A percentile compares a stretch with the other conserved stretches of the same genome.
Evolutionary conservation across 2,329 filamentous ascomycete species (phyloP).

Genomic region (Thielaviopsis cerberus): DNA sequence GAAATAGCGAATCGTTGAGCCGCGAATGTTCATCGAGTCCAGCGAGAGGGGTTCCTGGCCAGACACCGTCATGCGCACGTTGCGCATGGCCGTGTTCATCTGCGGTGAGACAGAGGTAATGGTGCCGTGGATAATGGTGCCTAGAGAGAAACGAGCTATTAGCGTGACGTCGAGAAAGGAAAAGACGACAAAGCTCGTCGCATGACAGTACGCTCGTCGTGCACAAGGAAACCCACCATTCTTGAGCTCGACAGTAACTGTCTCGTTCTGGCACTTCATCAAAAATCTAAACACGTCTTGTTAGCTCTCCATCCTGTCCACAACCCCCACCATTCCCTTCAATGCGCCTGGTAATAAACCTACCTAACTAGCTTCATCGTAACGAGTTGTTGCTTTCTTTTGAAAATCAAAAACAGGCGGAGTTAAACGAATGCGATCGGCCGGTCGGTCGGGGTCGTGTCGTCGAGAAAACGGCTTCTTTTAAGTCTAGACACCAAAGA

Average conservation of each 20-base stretch:
- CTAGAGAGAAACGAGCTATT: too few species aligned
- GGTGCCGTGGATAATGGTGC: slow-evolving; percentile 89
- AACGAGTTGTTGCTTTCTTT: slow-evolving; percentile 15
- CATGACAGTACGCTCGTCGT: background rate
- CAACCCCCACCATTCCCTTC: background rate
- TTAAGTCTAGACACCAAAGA: background rate
- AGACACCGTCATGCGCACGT: slow-evolving; percentile 88
- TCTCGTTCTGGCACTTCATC: slow-evolving; percentile 99
- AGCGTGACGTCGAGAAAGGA: too few species aligned
- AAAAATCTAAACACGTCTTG: slow-evolving; percentile 49
- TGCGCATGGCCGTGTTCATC: slow-evolving; percentile 94
- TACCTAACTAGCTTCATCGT: slow-evolving; percentile 97
- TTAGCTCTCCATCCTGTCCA: background rate
- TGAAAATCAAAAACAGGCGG: background rate
- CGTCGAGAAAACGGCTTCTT: background rate
- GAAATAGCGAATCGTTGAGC: slow-evolving; percentile 88
- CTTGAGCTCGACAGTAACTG: slow-evolving; percentile 94
- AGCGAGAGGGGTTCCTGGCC: slow-evolving; percentile 73
- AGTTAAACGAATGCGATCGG: background rate
- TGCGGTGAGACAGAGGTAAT: slow-evolving; percentile 92
- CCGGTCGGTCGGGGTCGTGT: background rate
- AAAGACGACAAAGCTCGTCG: background rate
- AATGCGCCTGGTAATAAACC: slow-evolving; percentile 19
- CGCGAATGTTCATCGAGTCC: slow-evolving; percentile 91
- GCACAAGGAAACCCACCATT: slow-evolving; percentile 48